phyloP scores from a whole-genome alignment of 78 protist genomes.

The Bodo saltans region DNA sequence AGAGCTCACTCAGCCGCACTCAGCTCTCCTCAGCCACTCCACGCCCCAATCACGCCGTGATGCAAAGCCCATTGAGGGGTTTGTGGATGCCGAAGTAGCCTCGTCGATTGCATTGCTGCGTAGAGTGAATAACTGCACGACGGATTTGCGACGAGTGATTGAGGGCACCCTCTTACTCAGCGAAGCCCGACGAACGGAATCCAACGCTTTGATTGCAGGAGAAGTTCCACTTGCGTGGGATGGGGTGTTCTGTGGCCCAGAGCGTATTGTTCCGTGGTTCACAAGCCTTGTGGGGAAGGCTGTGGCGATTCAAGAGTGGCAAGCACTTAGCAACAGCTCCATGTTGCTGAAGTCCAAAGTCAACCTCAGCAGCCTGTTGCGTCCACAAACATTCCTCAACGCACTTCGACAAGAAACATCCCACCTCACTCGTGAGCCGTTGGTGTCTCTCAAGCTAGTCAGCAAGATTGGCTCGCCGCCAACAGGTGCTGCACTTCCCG shows the following conservation, averaged over 20 bases:
- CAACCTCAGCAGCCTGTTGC: conserved; percentile 44
- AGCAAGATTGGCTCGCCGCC: background rate
- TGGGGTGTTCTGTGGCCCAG: conserved; percentile 62
- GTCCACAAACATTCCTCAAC: conserved; percentile 57
- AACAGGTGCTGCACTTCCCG: background rate
- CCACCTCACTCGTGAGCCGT: background rate
- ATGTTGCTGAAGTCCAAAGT: conserved; percentile 27
- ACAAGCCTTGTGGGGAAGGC: conserved; percentile 22
- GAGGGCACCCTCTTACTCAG: conserved; percentile 48
- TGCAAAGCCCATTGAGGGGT: conserved; percentile 29
- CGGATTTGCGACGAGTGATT: conserved; percentile 31
- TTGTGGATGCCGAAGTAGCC: conserved; percentile 6
- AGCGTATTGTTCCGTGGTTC: conserved; percentile 27
- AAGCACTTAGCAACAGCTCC: background rate
- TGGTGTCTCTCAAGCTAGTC: conserved; percentile 26
- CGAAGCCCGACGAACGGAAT: background rate
- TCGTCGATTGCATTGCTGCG: background rate
- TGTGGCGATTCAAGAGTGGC: conserved; percentile 28
- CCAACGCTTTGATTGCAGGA: conserved; percentile 22
- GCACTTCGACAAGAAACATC: conserved; percentile 72
- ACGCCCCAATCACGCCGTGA: background rate
- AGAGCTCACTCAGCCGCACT: conserved; percentile 6
- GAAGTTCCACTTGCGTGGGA: conserved; percentile 53
- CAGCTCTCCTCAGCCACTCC: background rate
- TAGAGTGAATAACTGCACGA: background rate